Percentiles rank a stretch among this genome's conserved stretches.
These are phyloP conservation scores for Periconia sp. DNA, from an alignment of 2,329 filamentous ascomycete genomes.

Conservation along the genomic window DNA sequence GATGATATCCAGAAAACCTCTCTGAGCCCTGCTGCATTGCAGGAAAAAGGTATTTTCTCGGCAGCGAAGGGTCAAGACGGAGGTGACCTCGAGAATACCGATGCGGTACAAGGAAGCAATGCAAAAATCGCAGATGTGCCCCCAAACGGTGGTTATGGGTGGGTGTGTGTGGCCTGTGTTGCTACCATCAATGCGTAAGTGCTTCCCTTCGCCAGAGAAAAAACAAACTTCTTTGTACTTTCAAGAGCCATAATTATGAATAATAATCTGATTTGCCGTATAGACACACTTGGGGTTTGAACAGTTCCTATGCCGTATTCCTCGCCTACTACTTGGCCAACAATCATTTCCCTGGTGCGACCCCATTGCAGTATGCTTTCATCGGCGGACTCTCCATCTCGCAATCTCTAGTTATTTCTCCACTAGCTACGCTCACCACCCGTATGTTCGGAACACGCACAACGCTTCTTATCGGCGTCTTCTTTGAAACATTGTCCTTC, in stretches of 20 bases:
- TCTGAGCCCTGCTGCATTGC: too few relatives aligned
- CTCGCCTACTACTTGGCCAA: conserved; percentile 70
- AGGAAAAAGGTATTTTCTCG: not conserved
- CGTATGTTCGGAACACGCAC: conserved; percentile 64
- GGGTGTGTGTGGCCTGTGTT: conserved; percentile 52
- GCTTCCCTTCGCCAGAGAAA: not conserved
- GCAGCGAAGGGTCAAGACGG: not conserved
- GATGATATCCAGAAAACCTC: too few relatives aligned
- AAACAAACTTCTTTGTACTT: not conserved
- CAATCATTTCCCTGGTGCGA: conserved; percentile 64
- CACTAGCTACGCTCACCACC: conserved; percentile 64
- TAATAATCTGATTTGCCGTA: conserved; percentile 6
- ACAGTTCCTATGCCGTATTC: conserved; percentile 71
- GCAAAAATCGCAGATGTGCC: conserved; percentile 43
- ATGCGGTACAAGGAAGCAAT: conserved; percentile 1
- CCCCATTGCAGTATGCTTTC: conserved; percentile 71
- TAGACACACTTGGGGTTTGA: conserved; percentile 74
- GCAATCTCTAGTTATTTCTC: conserved; percentile 67
- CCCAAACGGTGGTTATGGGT: conserved; percentile 64
- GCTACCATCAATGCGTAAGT: conserved; percentile 40
- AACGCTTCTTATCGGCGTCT: conserved; percentile 65
- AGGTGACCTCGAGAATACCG: not conserved
- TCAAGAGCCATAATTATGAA: not conserved
- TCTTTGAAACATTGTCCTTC: conserved; percentile 65
- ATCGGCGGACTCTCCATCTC: conserved; percentile 72